These are phyloP conservation scores for Akanthomyces muscarius DNA, from an alignment of 2,329 filamentous ascomycete genomes.

Conservation along the genomic window DNA sequence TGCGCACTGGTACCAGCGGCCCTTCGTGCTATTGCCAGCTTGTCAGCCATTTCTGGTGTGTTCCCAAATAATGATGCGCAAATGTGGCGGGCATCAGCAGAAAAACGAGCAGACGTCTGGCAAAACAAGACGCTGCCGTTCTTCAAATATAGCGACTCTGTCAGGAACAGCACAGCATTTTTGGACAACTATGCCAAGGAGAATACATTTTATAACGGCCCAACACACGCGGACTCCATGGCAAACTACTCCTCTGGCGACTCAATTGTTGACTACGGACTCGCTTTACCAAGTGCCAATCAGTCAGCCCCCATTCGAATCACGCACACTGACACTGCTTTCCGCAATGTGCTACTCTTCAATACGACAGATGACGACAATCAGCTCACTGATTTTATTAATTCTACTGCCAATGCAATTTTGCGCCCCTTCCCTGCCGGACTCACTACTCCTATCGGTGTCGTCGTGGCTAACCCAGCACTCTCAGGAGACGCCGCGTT, in stretches of 20 bases:
- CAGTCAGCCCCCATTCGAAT: constrained; percentile 48
- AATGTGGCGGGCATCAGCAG: constrained; percentile 43
- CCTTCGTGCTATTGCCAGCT: constrained; percentile 51
- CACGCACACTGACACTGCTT: constrained; percentile 62
- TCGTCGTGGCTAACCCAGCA: constrained; percentile 59
- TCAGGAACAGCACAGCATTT: constrained; percentile 40
- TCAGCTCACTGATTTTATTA: constrained; percentile 54
- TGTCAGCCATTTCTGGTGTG: constrained; percentile 44
- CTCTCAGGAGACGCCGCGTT: constrained; percentile 46
- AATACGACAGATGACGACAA: constrained; percentile 51
- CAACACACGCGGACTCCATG: constrained; percentile 39
- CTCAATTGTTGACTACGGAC: constrained; percentile 47
- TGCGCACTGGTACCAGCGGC: constrained; percentile 59
- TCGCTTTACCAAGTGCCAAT: constrained; percentile 52
- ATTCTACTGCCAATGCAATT: constrained; percentile 54
- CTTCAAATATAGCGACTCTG: constrained; percentile 45
- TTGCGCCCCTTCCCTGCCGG: constrained; percentile 56
- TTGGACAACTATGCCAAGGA: constrained; percentile 43
- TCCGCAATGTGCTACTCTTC: constrained; percentile 55
- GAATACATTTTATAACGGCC: constrained; percentile 39
- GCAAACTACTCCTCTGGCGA: constrained; percentile 32
- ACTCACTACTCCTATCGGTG: constrained; percentile 50
- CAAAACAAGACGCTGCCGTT: constrained; percentile 57
- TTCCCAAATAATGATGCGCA: constrained; percentile 41
- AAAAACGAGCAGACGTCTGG: constrained; percentile 55